Evolutionary conservation across 2,329 filamentous ascomycete genomes (phyloP), one percentile per base, ranked within the genome.

Genomic region (Ophiostoma sp.): DNA sequence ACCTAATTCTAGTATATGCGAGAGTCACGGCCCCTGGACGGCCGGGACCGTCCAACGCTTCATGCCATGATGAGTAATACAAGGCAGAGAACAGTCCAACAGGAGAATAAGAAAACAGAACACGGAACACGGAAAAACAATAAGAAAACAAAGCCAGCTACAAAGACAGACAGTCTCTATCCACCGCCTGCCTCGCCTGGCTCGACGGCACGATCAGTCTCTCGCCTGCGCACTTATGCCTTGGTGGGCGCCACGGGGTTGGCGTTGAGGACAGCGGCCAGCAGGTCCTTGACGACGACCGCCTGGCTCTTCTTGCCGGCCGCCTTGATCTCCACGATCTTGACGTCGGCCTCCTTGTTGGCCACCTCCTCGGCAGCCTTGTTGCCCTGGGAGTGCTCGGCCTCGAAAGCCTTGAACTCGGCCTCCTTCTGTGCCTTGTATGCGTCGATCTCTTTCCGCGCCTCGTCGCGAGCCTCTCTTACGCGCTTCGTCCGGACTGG

Each of bases 391-490:
- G 91, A 89, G 82, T 99, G 94, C 94, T 87, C 82, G 72, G 92
- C 85, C 83, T 98, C 93, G 76, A 96, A 98, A 77, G 90, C 89
- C 84, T 95, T 94, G 83, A 93, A 98, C 80, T 98, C 94, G 47
- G 91, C 86, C 76, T 99, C 95, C 83, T 97, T 99, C 75, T 89
- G 81, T 76, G 89, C 86, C 78, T 89, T 88, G 84, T 99, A 98
- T 68, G 92, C 90, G 73, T 97, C 91, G 76, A 99, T 97, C 79
- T 99, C 94, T 81, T 96, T 96, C 82, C 97, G 96, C 72, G 95
- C 95, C 81, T 99, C 95, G 77, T 91, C 88, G 77, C 94, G 91
- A 72, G 95, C 95, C 82, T 98, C 95, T 81, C 92, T 96, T 81
- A 99, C 92, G 77, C 93, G 89, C 85, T 97, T 97, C 71, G 95